Conservation (phyloP, 192 early-diverging fungal genomes). For the Gryganskiella cystojenkinii region DNA sequence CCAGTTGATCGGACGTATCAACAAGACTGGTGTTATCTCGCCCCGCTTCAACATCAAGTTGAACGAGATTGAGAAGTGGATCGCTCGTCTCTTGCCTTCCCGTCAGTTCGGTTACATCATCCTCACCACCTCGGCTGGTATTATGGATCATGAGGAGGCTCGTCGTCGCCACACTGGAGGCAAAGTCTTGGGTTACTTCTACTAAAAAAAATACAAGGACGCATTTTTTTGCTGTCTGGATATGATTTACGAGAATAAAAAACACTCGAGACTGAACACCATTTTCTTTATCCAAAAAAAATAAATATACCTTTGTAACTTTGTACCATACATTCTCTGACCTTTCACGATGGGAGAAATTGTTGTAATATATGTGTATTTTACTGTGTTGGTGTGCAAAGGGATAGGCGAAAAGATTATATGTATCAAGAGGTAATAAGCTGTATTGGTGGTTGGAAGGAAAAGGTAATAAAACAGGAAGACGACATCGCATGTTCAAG, state of each 20-base stretch:
- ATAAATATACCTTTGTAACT: too few relatives aligned
- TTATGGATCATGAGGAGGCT: conserved; percentile 99
- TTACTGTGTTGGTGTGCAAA: too few relatives aligned
- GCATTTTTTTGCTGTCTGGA: background rate
- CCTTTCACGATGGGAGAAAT: background rate
- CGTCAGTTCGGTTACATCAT: conserved; percentile 96
- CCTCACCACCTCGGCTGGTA: conserved; percentile 90
- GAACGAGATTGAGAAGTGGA: conserved; percentile 93
- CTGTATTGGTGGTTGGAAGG: too few relatives aligned
- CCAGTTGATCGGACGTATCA: conserved; percentile 95
- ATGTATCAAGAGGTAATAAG: too few relatives aligned
- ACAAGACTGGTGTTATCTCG: conserved; percentile 99
- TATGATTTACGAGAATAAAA: too few relatives aligned
- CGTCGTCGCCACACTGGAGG: conserved; percentile 96
- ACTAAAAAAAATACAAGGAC: conserved; percentile 8
- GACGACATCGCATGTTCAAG: too few relatives aligned
- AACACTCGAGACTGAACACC: too few relatives aligned
- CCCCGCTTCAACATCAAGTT: conserved; percentile 97
- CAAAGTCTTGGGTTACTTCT: conserved; percentile 87
- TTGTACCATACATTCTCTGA: too few relatives aligned
- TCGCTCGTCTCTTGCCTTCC: conserved; percentile 93
- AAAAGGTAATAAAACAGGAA: too few relatives aligned
- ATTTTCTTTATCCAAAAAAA: too few relatives aligned
- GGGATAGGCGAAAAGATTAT: too few relatives aligned
- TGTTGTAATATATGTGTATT: background rate